These are phyloP conservation scores for Drechslera avenae DNA, from an alignment of 2,329 filamentous ascomycete genomes.

Conservation along the genomic window DNA sequence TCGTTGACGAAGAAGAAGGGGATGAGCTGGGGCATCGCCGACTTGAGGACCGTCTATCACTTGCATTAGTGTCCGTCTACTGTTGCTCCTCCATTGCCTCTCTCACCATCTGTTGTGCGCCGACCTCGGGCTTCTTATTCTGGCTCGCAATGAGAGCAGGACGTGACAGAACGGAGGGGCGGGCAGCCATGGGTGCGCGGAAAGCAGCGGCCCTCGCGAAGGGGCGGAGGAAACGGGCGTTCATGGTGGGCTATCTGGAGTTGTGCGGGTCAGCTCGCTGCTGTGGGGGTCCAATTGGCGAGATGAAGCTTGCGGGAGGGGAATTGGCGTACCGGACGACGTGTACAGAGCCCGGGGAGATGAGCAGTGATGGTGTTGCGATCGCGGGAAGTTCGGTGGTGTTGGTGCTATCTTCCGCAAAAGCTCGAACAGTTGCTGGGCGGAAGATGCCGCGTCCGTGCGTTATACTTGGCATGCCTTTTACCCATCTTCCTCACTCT, in stretches of 20 bases:
- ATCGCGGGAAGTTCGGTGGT: conserved; percentile 31
- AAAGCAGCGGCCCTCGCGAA: conserved; percentile 47
- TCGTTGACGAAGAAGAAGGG: conserved; percentile 55
- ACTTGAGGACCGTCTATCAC: conserved; percentile 47
- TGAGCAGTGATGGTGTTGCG: conserved; percentile 44
- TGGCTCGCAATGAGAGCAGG: conserved; percentile 44
- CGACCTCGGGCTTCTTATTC: conserved; percentile 44
- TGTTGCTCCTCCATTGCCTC: neutral
- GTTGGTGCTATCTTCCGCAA: conserved; percentile 35
- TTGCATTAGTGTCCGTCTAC: conserved; percentile 21
- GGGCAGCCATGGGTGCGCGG: conserved; percentile 45
- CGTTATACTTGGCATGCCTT: conserved; percentile 14
- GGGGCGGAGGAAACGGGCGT: conserved; percentile 51
- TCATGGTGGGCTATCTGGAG: conserved; percentile 47
- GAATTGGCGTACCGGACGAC: conserved; percentile 40
- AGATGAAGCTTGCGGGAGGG: conserved; percentile 15
- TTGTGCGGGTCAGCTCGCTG: conserved; percentile 39
- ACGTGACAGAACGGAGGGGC: conserved; percentile 44
- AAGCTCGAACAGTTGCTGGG: conserved; percentile 32
- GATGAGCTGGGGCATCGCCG: conserved; percentile 53
- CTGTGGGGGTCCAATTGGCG: conserved; percentile 35
- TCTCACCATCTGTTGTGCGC: conserved; percentile 44
- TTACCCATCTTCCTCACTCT: too few species aligned
- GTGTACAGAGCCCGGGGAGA: conserved; percentile 38
- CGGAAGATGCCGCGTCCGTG: conserved; percentile 35